Base-by-base conservation (phyloP, 495 filamentous ascomycete species). In the Penicillium bialowiezense region DNA sequence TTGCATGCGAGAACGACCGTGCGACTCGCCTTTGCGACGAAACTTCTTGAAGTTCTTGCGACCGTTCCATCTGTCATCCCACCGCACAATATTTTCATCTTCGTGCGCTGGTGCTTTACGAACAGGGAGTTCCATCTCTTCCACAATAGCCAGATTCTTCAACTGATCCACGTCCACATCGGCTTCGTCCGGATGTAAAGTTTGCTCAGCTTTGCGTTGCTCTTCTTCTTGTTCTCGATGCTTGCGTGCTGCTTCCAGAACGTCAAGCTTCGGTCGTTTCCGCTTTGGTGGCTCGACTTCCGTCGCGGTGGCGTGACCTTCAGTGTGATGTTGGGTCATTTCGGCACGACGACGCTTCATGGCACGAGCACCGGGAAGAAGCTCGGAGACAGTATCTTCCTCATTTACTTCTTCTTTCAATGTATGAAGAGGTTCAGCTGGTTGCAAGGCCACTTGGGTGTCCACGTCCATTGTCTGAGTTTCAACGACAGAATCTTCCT, bases 21-120 rank as follows among this genome's bases (percentile, higher is more conserved):
- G 55, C 5, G 75, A 68, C 1, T 74, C 75, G 3, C 77, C 82
- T 38, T 81, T 79, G 47, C 82, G 80, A 3, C 82, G 79, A 55
- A 98, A 98, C 54, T 81, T 85, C 67, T 98, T 98, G 74, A 97
- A 98, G 56, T 98, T 97, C 69, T 90, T 95, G 5, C 92, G 81
- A 0, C 95, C 93, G 60, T 97, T 96, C 95, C 95, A 98, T 29
- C 76, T 74, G 2, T 90, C 85, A 58, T 97, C 83, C 93, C 95
- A 97, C 18, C 90, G 79, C 8, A 80, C 78, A 44, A 77, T 75
- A 18, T 73, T 73, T 24, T 66, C 44, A 72, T 76, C 35, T 74
- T 71, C 44, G 21, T 52, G 37, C 1, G 23, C 14, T 42, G 47
- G 46, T 14, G 40, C 41, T 17, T 52, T 38, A 5, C 66, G 61